Base-by-base conservation (phyloP, 805 yeast species). In the Tetrapisispora taiwanensis region DNA sequence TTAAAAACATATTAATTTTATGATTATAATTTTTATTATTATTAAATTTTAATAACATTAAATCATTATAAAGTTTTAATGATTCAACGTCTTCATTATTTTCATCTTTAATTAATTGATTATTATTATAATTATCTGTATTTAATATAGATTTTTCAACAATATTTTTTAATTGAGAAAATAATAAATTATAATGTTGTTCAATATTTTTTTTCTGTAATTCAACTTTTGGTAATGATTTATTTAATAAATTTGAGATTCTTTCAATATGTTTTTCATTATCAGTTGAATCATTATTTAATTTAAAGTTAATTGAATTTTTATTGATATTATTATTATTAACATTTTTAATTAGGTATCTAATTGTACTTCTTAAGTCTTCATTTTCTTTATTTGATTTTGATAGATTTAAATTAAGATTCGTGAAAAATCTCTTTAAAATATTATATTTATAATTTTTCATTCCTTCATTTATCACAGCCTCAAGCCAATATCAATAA, bases 121-220 rank as follows among this genome's bases (percentile, higher is more conserved):
- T 28, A 7, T 6, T 7, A 10, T 28, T 31, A 2, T 39, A 20
- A 2, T 39, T 30, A 24, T 26, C 26, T 22, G 42, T 39, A 37
- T 24, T 20, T 22, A 46, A 37, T 12, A 52, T 44, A 9, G 59
- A 51, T 24, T 48, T 48, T 28, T 48, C 58, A 3, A 54, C 57
- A 30, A 56, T 48, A 12, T 48, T 50, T 37, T 52, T 55, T 43
- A 62, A 42, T 20, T 57, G 55, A 8, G 53, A 46, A 47, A 58
- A 54, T 24, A 58, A 49, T 7, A 57, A 39, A 33, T 60, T 55
- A 42, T 60, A 60, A 46, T 62, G 65, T 1, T 50, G 48, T 19
- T 59, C 54, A 5, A 59, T 53, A 20, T 48, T 52, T 37, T 43
- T 46, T 39, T 49, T 54, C 30, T 52, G 48, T 4, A 39, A 30